phyloP scores from a whole-genome alignment of 352 stramenopile species.

The Pythium coloratum region DNA sequence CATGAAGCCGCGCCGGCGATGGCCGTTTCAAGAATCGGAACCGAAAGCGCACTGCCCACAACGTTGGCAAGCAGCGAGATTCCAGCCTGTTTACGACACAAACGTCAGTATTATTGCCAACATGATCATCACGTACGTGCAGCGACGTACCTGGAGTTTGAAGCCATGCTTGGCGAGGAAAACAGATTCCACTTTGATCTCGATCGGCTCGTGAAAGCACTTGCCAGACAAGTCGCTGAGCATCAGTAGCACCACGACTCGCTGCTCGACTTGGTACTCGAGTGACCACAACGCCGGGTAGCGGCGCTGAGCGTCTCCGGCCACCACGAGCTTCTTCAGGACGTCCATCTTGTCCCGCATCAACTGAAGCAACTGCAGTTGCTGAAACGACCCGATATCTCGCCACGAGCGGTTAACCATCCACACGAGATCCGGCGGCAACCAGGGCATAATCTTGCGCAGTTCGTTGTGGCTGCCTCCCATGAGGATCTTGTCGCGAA shows the following conservation, averaged over 20 bases:
- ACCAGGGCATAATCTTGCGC: slow-evolving; percentile 14
- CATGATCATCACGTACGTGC: not conserved
- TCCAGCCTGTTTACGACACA: not conserved
- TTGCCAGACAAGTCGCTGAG: slow-evolving; percentile 27
- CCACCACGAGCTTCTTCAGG: slow-evolving; percentile 16
- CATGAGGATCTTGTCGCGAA: too few relatives aligned
- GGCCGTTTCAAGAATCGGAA: not conserved
- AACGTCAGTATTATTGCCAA: not conserved
- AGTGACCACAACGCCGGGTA: slow-evolving; percentile 26
- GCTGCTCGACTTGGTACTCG: slow-evolving; percentile 4
- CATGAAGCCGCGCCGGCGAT: not conserved
- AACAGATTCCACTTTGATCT: slow-evolving; percentile 7
- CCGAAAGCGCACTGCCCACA: not conserved
- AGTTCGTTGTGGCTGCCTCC: too few relatives aligned
- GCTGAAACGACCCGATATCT: not conserved
- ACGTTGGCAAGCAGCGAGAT: not conserved
- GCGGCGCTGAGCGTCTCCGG: slow-evolving; percentile 11
- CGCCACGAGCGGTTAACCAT: slow-evolving; percentile 15
- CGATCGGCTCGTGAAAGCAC: slow-evolving; percentile 27
- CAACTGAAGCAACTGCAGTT: slow-evolving; percentile 16
- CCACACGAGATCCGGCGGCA: slow-evolving; percentile 20
- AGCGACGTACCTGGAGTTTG: slow-evolving; percentile 9
- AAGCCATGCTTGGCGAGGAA: slow-evolving; percentile 17
- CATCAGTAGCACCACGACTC: slow-evolving; percentile 9
- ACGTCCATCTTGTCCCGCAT: slow-evolving; percentile 17